Base-by-base conservation (phyloP, 495 filamentous ascomycete species). In the Rhizodiscina lignyota region DNA sequence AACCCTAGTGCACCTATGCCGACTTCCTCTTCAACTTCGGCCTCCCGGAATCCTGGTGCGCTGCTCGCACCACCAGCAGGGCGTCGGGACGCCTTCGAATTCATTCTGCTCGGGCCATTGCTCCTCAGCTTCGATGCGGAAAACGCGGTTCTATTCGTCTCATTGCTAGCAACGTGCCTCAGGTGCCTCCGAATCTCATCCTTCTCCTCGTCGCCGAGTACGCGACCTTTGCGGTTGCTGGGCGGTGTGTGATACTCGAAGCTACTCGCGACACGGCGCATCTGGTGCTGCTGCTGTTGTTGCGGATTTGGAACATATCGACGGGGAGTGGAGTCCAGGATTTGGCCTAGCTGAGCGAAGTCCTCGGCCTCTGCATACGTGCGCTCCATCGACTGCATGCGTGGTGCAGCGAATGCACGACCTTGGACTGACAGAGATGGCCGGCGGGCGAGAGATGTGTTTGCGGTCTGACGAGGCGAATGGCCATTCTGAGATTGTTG, bases 351-450 rank as follows among this genome's bases (percentile, higher is more conserved):
- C 8, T 50, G 40, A 30, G 47, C 37, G 8, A 58, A 13, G 5
- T 58, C 50, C 12, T 48, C 50, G 29, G 40, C 37, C 31, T 50
- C 36, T 3, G 45, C 41, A 4, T 53, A 51, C 36, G 50, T 45
- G 16, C 53, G 53, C 10, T 59, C 55, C 0, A 57, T 40, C 0
- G 51, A 57, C 32, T 58, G 53, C 36, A 47, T 46, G 6, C 55
- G 39, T 13, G 56, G 56, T 1, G 56, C 56, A 6, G 53, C 52
- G 36, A 59, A 60, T 1, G 56, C 56, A 4, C 53, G 55, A 6
- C 56, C 56, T 44, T 57, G 56, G 5, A 56, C 39, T 1, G 44
- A 42, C 8, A 8, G 8, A 2, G 51, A 56, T 17, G 52, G 39
- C 5, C 44, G 44, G 2, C 48, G 29, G 10, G 39, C 30, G 11